A percentile compares a stretch with the other conserved stretches of the same genome.
Conservation (phyloP, 495 filamentous ascomycete genomes). For the Neurospora sp. region DNA sequence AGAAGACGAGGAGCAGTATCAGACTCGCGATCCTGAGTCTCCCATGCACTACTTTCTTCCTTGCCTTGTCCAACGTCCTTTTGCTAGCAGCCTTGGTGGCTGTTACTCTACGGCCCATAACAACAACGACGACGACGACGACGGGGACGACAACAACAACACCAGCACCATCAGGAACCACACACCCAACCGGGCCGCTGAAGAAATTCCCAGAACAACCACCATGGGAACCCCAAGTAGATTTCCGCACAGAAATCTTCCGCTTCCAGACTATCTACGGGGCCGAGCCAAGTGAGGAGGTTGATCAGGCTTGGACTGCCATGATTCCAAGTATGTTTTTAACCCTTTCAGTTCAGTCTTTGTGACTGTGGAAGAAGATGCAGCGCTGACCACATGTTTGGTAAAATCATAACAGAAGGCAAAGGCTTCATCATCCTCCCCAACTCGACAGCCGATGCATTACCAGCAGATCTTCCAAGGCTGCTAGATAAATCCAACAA, state of each 20-base stretch:
- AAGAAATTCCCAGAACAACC: neutral
- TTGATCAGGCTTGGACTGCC: neutral
- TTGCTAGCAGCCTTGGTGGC: neutral
- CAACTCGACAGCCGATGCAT: neutral
- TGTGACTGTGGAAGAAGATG: neutral
- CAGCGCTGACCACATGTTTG: too few relatives aligned
- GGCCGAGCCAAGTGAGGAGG: neutral
- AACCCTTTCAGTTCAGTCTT: neutral
- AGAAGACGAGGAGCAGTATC: neutral
- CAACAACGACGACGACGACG: neutral
- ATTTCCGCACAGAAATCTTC: neutral
- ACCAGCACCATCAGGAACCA: too few relatives aligned
- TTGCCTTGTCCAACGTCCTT: neutral
- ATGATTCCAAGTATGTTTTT: neutral
- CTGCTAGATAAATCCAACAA: neutral
- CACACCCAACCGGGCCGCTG: too few relatives aligned
- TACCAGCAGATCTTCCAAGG: neutral
- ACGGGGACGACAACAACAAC: too few relatives aligned
- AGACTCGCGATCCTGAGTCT: neutral
- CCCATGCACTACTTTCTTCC: neutral
- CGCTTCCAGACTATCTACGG: constrained; percentile 1
- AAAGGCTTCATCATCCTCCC: neutral
- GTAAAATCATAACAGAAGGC: neutral
- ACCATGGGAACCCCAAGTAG: neutral
- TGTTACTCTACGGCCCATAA: neutral